Evolutionary conservation across 306 rosid species (phyloP).

Genomic region (Acacia acuminata): DNA sequence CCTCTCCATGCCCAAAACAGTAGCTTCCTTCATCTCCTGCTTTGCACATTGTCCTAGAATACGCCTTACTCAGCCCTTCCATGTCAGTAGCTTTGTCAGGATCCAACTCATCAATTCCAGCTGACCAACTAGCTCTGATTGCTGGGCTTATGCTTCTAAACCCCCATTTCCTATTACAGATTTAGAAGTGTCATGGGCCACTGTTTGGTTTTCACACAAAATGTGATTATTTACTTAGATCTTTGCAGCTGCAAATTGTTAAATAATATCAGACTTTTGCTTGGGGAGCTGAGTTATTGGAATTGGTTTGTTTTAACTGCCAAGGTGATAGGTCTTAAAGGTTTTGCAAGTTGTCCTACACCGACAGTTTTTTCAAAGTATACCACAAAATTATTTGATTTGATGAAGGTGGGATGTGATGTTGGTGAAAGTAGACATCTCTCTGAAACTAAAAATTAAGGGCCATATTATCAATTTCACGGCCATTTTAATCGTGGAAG

Average conservation of each 20-base stretch:
- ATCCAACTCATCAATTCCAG: neutral
- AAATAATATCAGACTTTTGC: neutral
- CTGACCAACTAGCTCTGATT: neutral
- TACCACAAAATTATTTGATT: conserved; percentile 25
- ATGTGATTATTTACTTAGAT: conserved; percentile 16
- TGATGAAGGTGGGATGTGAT: conserved; percentile 29
- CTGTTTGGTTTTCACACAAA: conserved; percentile 11
- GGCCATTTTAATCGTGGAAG: conserved; percentile 24
- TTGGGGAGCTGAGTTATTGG: conserved; percentile 14
- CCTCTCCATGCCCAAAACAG: neutral
- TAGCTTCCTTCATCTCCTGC: neutral
- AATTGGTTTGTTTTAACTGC: neutral
- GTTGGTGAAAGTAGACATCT: conserved; percentile 15
- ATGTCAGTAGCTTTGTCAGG: neutral
- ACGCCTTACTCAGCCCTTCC: neutral
- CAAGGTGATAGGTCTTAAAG: conserved; percentile 6
- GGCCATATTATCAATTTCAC: conserved; percentile 22
- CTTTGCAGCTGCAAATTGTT: conserved; percentile 10
- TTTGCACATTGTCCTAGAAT: neutral
- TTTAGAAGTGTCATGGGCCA: neutral
- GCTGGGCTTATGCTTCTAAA: neutral
- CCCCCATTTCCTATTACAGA: neutral
- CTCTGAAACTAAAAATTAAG: conserved; percentile 24
- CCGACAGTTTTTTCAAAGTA: conserved; percentile 25
- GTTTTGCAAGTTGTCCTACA: conserved; percentile 11